These are phyloP conservation scores for Actinomucor elegans DNA, from an alignment of 371 early-diverging fungal species.

Conservation along the genomic window DNA sequence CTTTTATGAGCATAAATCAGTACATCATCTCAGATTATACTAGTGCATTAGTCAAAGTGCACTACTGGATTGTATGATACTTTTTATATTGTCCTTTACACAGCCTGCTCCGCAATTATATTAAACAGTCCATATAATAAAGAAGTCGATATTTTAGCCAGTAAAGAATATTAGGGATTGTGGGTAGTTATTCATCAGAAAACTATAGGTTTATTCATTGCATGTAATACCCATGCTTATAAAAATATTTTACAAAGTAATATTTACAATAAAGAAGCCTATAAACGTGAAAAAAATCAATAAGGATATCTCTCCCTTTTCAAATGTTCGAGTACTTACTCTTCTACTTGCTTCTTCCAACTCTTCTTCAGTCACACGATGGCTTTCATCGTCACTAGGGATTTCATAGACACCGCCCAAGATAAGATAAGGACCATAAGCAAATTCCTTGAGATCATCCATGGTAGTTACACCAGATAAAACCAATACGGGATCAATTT, in stretches of 20 bases:
- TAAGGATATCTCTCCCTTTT: background rate
- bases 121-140: too few species aligned
- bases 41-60: too few species aligned
- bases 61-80: too few species aligned
- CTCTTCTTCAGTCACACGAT: slow-evolving; percentile 31
- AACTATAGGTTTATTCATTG: too few species aligned
- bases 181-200: too few species aligned
- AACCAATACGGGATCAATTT: slow-evolving; percentile 66
- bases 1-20: too few species aligned
- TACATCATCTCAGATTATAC: too few species aligned
- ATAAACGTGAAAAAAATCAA: background rate
- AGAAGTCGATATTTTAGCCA: too few species aligned
- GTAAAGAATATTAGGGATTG: too few species aligned
- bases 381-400: slow-evolving; percentile 34
- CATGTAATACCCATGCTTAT: too few species aligned
- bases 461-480: slow-evolving; percentile 59
- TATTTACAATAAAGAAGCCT: slow-evolving; percentile 12
- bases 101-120: too few species aligned
- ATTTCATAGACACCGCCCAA: slow-evolving; percentile 63
- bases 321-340: slow-evolving; percentile 11
- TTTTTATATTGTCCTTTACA: too few species aligned
- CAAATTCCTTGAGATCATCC: slow-evolving; percentile 49
- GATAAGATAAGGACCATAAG: slow-evolving; percentile 61
- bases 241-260: background rate
- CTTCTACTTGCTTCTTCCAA: slow-evolving; percentile 46